These are phyloP conservation scores for Camellia oleifera DNA, from an alignment of 179 eudicot species.

Conservation along the genomic window DNA sequence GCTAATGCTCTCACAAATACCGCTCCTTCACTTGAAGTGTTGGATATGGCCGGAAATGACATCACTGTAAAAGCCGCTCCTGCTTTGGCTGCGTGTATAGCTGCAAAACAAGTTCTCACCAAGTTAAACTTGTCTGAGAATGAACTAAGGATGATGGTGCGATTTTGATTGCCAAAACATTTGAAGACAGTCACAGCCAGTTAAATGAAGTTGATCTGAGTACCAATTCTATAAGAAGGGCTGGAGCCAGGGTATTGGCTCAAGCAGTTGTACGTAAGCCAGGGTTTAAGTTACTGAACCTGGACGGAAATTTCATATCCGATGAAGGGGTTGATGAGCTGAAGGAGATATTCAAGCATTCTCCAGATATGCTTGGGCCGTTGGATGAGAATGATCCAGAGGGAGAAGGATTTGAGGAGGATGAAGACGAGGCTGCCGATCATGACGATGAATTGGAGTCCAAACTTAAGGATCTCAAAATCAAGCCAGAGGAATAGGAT, in stretches of 20 bases:
- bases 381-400: conserved; percentile 80
- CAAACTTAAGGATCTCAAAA: conserved; percentile 54
- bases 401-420: conserved; percentile 52
- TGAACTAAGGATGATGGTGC: conserved; percentile 66
- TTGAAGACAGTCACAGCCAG: conserved; percentile 51
- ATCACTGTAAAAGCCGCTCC: conserved; percentile 49
- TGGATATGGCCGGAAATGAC: conserved; percentile 73
- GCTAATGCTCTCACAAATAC: conserved; percentile 43
- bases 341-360: conserved; percentile 47
- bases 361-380: conserved; percentile 48
- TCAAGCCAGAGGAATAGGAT: conserved; percentile 27
- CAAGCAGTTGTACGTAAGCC: conserved; percentile 51
- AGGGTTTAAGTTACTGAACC: conserved; percentile 45
- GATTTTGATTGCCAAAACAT: conserved; percentile 49
- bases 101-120: conserved; percentile 41
- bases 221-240: conserved; percentile 56
- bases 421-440: conserved; percentile 33
- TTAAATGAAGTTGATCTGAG: conserved; percentile 59
- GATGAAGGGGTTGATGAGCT: conserved; percentile 72
- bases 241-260: conserved; percentile 61
- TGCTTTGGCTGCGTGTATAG: conserved; percentile 46
- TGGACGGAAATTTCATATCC: conserved; percentile 59
- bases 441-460: conserved; percentile 45
- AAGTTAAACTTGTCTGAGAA: conserved; percentile 56
- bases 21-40: conserved; percentile 53